Conservation (phyloP, 768 basidiomycete species). For the Tulasnella sp. region DNA sequence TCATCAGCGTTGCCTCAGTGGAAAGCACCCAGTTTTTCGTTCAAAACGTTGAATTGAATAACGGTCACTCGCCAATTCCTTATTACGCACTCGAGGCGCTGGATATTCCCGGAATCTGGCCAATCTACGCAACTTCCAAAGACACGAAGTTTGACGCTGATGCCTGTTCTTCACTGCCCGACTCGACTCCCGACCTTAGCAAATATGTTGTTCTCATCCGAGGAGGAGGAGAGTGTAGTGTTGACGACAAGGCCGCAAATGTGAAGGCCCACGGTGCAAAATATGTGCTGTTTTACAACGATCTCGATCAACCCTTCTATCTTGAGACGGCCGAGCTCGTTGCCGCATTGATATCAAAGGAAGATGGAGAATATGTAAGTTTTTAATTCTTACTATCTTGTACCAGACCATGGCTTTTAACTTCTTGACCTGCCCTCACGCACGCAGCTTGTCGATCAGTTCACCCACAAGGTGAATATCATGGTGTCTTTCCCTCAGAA, state of each 20-base stretch:
- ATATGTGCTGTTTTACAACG: slow-evolving; percentile 44
- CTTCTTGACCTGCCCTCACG: neutral
- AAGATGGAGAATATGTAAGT: slow-evolving; percentile 43
- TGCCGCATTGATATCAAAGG: slow-evolving; percentile 50
- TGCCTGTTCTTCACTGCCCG: slow-evolving; percentile 39
- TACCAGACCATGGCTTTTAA: neutral
- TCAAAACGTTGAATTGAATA: neutral
- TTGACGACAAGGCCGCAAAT: slow-evolving; percentile 49
- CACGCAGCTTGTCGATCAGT: slow-evolving; percentile 10
- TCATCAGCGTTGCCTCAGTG: slow-evolving; percentile 38
- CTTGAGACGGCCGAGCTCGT: slow-evolving; percentile 34
- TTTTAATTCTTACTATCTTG: neutral
- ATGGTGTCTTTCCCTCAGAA: slow-evolving; percentile 17
- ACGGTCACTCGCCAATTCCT: slow-evolving; percentile 46
- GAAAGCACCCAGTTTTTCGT: slow-evolving; percentile 24
- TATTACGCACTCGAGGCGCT: slow-evolving; percentile 46
- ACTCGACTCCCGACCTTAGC: slow-evolving; percentile 37
- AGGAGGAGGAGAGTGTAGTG: slow-evolving; percentile 40
- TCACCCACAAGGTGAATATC: neutral
- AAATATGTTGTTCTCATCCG: slow-evolving; percentile 39
- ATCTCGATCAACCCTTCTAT: slow-evolving; percentile 42
- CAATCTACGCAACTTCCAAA: slow-evolving; percentile 39
- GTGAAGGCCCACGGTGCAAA: slow-evolving; percentile 53
- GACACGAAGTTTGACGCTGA: slow-evolving; percentile 36
- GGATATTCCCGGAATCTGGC: slow-evolving; percentile 35